Evolutionary conservation across 371 early-diverging fungal genomes (phyloP).

Genomic region (Sporodiniella umbellata): DNA sequence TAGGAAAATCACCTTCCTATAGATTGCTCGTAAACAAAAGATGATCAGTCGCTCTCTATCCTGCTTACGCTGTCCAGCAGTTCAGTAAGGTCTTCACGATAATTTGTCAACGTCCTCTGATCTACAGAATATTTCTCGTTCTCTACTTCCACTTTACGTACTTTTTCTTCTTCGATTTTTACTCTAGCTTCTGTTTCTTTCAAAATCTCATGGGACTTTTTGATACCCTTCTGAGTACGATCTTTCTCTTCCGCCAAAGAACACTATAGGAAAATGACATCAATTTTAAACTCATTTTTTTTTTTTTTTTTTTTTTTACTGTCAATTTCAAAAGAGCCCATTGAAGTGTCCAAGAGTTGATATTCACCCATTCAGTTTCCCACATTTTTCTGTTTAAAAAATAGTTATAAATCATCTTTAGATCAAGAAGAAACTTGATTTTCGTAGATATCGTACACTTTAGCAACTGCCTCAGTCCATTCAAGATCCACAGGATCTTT

Average conservation of each 20-base stretch:
- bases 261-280: conserved; percentile 23
- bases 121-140: conserved; percentile 44
- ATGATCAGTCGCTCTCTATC: neutral
- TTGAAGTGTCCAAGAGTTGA: conserved; percentile 37
- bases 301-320: conserved; percentile 18
- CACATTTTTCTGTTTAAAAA: conserved; percentile 24
- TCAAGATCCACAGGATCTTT: conserved; percentile 33
- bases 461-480: conserved; percentile 28
- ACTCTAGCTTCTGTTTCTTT: conserved; percentile 25
- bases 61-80: conserved; percentile 32
- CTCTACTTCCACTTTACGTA: conserved; percentile 11
- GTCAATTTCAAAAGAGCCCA: conserved; percentile 35
- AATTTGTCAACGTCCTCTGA: conserved; percentile 34
- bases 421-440: neutral
- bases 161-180: conserved; percentile 24
- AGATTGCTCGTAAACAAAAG: too few species aligned
- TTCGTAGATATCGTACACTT: conserved; percentile 27
- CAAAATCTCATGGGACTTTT: conserved; percentile 26
- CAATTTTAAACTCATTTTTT: neutral
- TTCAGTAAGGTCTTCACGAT: conserved; percentile 39
- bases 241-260: conserved; percentile 25
- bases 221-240: conserved; percentile 20
- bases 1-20: conserved; percentile 2
- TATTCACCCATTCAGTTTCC: conserved; percentile 22
- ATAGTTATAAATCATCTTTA: neutral